Percentiles rank a stretch among this genome's conserved stretches.
These are phyloP conservation scores for Adansonia madagascariensis DNA, from an alignment of 441 rosid species.

Conservation along the genomic window DNA sequence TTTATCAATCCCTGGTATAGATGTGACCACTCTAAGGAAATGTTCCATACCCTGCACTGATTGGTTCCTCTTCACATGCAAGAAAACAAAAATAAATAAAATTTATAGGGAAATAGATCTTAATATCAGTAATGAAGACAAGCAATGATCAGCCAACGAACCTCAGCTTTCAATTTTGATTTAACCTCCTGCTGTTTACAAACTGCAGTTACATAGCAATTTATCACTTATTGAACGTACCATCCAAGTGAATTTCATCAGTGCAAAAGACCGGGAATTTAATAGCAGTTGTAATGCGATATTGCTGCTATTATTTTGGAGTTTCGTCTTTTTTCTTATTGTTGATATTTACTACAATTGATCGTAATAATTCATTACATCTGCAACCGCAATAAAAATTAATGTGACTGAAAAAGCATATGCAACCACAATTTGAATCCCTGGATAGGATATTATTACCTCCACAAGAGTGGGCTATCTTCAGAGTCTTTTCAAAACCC, in stretches of 20 bases:
- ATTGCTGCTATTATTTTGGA: too few species aligned
- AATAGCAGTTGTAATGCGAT: too few species aligned
- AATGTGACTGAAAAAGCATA: too few species aligned
- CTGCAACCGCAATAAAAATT: too few species aligned
- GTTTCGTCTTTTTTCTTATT: too few species aligned
- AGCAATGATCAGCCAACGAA: constrained; percentile 36
- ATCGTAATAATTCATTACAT: too few species aligned
- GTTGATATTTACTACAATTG: too few species aligned
- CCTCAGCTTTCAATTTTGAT: constrained; percentile 82
- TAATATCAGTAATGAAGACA: constrained; percentile 3
- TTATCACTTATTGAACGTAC: neutral
- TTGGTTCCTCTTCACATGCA: constrained; percentile 63
- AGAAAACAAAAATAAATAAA: constrained; percentile 17
- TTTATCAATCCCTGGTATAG: constrained; percentile 77
- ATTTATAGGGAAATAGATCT: neutral
- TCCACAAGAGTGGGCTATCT: constrained; percentile 79
- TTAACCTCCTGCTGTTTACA: constrained; percentile 72
- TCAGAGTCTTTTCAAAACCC: constrained; percentile 95
- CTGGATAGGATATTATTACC: constrained; percentile 42
- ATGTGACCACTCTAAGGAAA: constrained; percentile 65
- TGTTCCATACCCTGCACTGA: constrained; percentile 60
- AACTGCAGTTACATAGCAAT: constrained; percentile 45
- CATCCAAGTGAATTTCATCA: neutral
- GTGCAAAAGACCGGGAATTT: neutral
- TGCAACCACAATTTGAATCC: too few species aligned